Evolutionary conservation across 1,284 basidiomycete genomes (phyloP).

Genomic region (Taiwanofungus camphoratus): DNA sequence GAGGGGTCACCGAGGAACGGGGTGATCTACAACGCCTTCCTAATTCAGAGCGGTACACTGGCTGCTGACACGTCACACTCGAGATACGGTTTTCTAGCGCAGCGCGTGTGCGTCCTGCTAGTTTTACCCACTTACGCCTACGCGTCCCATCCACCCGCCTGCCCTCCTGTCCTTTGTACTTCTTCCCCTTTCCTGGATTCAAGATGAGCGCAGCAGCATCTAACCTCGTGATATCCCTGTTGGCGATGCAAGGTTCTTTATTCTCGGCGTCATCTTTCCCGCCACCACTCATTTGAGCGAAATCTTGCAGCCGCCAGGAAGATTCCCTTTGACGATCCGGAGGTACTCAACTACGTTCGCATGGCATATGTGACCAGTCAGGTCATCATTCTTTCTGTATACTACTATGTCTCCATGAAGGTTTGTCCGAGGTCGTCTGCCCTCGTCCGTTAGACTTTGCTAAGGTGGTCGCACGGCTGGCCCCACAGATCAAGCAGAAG

Average conservation of each 20-base stretch:
- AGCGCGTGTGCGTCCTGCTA: no score
- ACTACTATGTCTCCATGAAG: conserved; percentile 71
- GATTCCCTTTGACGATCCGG: conserved; percentile 89
- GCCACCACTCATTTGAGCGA: conserved; percentile 4
- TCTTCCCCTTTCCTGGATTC: no score
- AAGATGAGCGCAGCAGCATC: conserved; percentile 38
- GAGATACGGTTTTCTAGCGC: no score
- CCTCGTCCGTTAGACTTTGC: background rate
- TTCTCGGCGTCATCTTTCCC: conserved; percentile 3
- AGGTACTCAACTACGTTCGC: conserved; percentile 79
- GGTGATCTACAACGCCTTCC: no score
- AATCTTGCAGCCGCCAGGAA: conserved; percentile 69
- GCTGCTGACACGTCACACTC: no score
- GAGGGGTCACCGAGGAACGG: no score
- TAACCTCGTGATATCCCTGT: conserved; percentile 84
- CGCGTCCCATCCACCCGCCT: no score
- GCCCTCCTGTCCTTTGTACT: no score
- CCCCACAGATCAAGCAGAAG: conserved; percentile 80
- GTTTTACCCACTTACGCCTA: no score
- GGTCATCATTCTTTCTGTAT: conserved; percentile 60
- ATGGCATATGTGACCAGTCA: conserved; percentile 79
- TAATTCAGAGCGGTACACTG: no score
- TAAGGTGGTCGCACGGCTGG: background rate
- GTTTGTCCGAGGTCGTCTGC: conserved; percentile 32
- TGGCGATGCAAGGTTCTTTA: conserved; percentile 77